Conservation (phyloP, 2,329 filamentous ascomycete genomes). For the Paraconiothyrium sp. region DNA sequence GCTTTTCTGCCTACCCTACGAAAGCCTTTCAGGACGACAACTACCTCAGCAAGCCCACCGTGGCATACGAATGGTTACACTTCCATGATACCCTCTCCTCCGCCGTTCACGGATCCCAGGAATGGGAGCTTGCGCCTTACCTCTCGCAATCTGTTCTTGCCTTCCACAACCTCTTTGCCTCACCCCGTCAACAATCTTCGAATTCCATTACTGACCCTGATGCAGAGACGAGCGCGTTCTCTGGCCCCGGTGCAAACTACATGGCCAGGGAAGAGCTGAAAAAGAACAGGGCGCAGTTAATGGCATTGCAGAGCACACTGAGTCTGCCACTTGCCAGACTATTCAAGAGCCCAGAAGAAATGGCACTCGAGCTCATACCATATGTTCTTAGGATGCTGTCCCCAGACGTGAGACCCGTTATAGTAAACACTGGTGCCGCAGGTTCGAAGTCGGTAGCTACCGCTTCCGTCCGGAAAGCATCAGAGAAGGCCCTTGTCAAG, state of each 20-base stretch:
- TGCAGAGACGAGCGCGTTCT: slow-evolving; percentile 71
- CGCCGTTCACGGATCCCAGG: slow-evolving; percentile 81
- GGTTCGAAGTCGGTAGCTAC: slow-evolving; percentile 60
- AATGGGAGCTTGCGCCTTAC: slow-evolving; percentile 92
- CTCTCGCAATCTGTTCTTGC: slow-evolving; percentile 86
- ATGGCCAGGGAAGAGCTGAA: slow-evolving; percentile 82
- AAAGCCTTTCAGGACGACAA: slow-evolving; percentile 94
- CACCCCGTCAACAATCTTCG: slow-evolving; percentile 58
- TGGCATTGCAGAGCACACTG: slow-evolving; percentile 76
- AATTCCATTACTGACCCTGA: slow-evolving; percentile 55
- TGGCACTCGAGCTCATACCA: slow-evolving; percentile 84
- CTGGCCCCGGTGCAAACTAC: slow-evolving; percentile 83
- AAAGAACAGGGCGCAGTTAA: slow-evolving; percentile 77
- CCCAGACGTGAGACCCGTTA: slow-evolving; percentile 89
- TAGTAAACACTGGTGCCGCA: slow-evolving; percentile 70
- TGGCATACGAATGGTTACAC: slow-evolving; percentile 92
- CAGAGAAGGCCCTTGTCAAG: slow-evolving; percentile 81
- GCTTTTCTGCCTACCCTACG: slow-evolving; percentile 85
- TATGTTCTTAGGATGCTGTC: slow-evolving; percentile 85
- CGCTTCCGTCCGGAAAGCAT: slow-evolving; percentile 87
- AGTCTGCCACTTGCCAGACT: slow-evolving; percentile 76
- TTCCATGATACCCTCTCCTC: slow-evolving; percentile 89
- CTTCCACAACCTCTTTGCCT: slow-evolving; percentile 91
- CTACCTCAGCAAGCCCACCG: slow-evolving; percentile 85
- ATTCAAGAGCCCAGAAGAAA: slow-evolving; percentile 80